These are phyloP conservation scores for Rubroboletus satanas DNA, from an alignment of 768 basidiomycete genomes.

Conservation along the genomic window DNA sequence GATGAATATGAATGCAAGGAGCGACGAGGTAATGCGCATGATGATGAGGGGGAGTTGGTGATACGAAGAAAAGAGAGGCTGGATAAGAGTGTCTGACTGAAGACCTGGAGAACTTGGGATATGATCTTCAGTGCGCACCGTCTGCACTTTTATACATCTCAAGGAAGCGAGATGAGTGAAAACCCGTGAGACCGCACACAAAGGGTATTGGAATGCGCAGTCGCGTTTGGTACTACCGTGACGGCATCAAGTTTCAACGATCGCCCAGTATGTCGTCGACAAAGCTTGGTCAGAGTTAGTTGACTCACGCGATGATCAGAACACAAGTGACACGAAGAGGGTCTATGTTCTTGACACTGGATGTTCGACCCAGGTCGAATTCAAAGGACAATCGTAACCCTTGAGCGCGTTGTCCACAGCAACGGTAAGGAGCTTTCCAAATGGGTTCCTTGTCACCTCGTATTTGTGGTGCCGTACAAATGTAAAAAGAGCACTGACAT, in stretches of 20 bases:
- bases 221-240: neutral
- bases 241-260: neutral
- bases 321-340: neutral
- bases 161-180: neutral
- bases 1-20: slow-evolving; percentile 1
- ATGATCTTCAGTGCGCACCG: neutral
- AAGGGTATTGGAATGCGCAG: neutral
- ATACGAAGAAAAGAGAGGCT: neutral
- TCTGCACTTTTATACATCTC: neutral
- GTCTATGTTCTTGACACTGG: too few species aligned
- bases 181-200: neutral
- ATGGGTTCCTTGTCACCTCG: too few species aligned
- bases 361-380: neutral
- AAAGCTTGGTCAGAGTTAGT: neutral
- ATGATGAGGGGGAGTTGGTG: neutral
- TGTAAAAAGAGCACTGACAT: neutral
- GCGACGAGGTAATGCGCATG: slow-evolving; percentile 5
- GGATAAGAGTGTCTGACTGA: neutral
- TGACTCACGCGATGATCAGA: neutral
- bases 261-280: neutral
- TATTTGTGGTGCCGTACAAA: neutral
- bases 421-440: neutral
- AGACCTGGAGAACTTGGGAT: neutral
- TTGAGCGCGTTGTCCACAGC: neutral
- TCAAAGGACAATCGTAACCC: neutral